Evolutionary conservation across 2,329 filamentous ascomycete genomes (phyloP).

Genomic region (Phialocephala subalpina): DNA sequence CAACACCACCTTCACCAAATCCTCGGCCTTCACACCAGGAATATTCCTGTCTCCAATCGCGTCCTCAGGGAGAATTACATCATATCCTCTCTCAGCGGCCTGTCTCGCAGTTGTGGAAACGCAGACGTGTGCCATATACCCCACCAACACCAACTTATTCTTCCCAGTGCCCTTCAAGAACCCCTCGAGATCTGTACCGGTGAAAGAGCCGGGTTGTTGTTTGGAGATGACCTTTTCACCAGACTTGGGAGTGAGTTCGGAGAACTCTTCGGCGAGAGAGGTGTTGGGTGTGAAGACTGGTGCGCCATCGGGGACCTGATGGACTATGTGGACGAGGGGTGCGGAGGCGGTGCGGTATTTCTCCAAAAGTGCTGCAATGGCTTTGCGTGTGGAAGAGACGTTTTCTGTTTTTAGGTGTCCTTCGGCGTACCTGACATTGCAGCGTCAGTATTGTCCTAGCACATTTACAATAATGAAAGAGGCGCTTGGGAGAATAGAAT

Average conservation of each 20-base stretch:
- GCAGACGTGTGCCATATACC: slow-evolving; percentile 73
- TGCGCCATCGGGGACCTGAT: slow-evolving; percentile 66
- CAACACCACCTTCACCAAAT: slow-evolving; percentile 59
- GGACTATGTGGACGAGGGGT: slow-evolving; percentile 66
- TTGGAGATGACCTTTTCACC: slow-evolving; percentile 67
- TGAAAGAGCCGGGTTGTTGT: slow-evolving; percentile 65
- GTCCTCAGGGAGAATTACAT: slow-evolving; percentile 68
- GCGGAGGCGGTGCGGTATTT: slow-evolving; percentile 65
- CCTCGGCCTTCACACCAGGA: slow-evolving; percentile 63
- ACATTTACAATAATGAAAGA: neutral
- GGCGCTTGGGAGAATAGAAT: neutral
- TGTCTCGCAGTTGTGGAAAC: slow-evolving; percentile 70
- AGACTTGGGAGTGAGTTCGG: slow-evolving; percentile 60
- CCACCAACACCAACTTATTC: slow-evolving; percentile 67
- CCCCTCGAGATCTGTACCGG: slow-evolving; percentile 64
- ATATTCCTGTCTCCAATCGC: slow-evolving; percentile 71
- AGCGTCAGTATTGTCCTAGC: neutral
- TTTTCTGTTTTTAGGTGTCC: slow-evolving; percentile 65
- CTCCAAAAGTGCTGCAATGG: slow-evolving; percentile 63
- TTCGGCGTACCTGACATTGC: slow-evolving; percentile 49
- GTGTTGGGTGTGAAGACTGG: slow-evolving; percentile 73
- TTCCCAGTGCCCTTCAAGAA: slow-evolving; percentile 57
- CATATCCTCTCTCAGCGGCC: slow-evolving; percentile 66
- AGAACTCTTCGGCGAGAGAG: slow-evolving; percentile 65
- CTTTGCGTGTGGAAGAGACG: slow-evolving; percentile 59